Evolutionary conservation across 1,139 yeast species (phyloP).

Genomic region (Suhomyces bokatorum): DNA sequence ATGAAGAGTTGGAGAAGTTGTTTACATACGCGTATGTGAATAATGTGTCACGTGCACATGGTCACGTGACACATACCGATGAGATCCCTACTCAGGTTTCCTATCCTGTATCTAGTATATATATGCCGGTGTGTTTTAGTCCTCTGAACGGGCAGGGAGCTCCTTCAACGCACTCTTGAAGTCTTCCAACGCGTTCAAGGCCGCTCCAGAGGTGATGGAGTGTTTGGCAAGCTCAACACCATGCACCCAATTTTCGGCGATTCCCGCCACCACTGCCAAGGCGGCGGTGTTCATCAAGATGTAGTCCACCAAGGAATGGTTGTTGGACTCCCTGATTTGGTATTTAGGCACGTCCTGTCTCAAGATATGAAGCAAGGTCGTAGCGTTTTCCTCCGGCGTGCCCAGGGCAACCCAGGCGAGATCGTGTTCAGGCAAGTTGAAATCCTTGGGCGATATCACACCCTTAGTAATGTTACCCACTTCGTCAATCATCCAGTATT

Average conservation of each 20-base stretch:
- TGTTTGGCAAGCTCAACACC: slow-evolving; percentile 77
- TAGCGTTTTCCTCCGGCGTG: slow-evolving; percentile 84
- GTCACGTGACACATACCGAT: not conserved
- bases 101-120: too few relatives aligned
- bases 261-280: slow-evolving; percentile 74
- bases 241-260: slow-evolving; percentile 63
- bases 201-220: slow-evolving; percentile 67
- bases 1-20: not conserved
- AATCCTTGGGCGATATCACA: slow-evolving; percentile 62
- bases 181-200: slow-evolving; percentile 55
- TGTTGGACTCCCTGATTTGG: slow-evolving; percentile 26
- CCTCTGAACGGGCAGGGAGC: slow-evolving; percentile 1
- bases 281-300: slow-evolving; percentile 87
- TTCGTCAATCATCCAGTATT: slow-evolving; percentile 70
- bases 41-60: not conserved
- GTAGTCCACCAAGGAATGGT: slow-evolving; percentile 77
- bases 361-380: slow-evolving; percentile 55
- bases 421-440: slow-evolving; percentile 76
- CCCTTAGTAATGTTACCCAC: slow-evolving; percentile 39
- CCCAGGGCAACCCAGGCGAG: slow-evolving; percentile 73
- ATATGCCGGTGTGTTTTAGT: not conserved
- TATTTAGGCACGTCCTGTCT: slow-evolving; percentile 51
- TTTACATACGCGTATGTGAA: slow-evolving; percentile 7
- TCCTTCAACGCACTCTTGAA: slow-evolving; percentile 51
- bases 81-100: too few relatives aligned